Base-by-base conservation (phyloP, 768 basidiomycete genomes). In the Boletus patriciae region DNA sequence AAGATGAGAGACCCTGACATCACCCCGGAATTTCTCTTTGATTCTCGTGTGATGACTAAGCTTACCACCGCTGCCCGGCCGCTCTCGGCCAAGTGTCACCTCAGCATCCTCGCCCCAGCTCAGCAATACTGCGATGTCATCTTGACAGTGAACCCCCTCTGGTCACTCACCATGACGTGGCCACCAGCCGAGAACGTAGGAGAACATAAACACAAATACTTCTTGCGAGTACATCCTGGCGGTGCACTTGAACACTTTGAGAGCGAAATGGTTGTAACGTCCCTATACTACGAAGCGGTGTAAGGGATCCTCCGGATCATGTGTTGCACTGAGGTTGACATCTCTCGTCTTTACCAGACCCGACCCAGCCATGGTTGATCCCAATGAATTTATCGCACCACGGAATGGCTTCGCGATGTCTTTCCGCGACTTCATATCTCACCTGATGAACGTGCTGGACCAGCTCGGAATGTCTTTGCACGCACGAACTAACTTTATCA, bases 181-280 rank as follows among this genome's bases (percentile, higher is more conserved):
- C 92, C 92, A 23, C 85, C 85, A 0, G 85, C 87, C 1, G 89
- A 93, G 70, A 74, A 75, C 34, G 69, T 88, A 6, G 80, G 76
- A 4, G 84, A 87, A 18, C 81, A 84, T 61, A 92, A 87, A 68
- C 78, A 88, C 73, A 92, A 93, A 66, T 92, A 88, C 66, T 92
- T 92, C 71, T 62, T 92, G 56, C 82, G 90, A 38, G 88, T 88
- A 11, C 86, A 92, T 70, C 91, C 92, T 43, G 90, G 90, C 38
- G 92, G 92, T 62, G 90, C 88, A 0, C 73, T 94, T 46, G 92
- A 94, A 66, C 91, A 94, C 70, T 93, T 92, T 60, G 88, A 90
- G 64, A 88, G 84, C 57, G 84, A 88, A 70, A 86, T 86, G 75
- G 88, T 87, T 21, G 78, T 88, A 1, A 92, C 90, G 11, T 82